Conservation (phyloP, 2,329 filamentous ascomycete species). For the Ascochyta rabiei region DNA sequence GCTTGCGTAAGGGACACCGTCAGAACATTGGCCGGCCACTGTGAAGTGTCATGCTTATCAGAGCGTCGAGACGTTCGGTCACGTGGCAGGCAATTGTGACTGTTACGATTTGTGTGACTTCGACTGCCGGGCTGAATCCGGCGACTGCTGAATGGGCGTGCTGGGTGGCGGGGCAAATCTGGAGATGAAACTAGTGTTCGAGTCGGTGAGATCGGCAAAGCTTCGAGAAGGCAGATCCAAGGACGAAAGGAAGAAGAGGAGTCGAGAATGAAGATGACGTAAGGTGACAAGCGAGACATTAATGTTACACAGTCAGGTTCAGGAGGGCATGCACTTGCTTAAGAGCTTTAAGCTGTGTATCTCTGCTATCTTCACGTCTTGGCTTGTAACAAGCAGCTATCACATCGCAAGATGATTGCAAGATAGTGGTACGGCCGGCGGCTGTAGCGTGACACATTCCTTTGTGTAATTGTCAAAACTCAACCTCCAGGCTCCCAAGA, state of each 20-base stretch:
- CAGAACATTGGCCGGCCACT: constrained; percentile 12
- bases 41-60: constrained; percentile 14
- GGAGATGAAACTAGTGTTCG: constrained; percentile 4
- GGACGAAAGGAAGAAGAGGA: background rate
- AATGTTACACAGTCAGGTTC: background rate
- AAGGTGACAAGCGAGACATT: background rate
- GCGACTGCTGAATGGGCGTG: constrained; percentile 11
- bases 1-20: constrained; percentile 15
- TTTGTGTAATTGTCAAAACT: constrained; percentile 8
- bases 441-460: constrained; percentile 3
- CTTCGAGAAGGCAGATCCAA: constrained; percentile 16
- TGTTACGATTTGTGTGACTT: constrained; percentile 14
- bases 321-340: background rate
- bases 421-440: constrained; percentile 7
- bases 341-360: background rate
- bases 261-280: background rate
- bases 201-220: constrained; percentile 17
- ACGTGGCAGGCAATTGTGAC: constrained; percentile 11
- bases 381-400: background rate
- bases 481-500: background rate
- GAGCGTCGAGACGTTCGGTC: constrained; percentile 4
- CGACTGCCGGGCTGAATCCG: background rate
- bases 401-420: constrained; percentile 4
- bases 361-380: constrained; percentile 8
- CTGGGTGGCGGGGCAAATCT: constrained; percentile 5